Conservation (phyloP, 2,329 filamentous ascomycete species). For the Pleurostoma richardsiae region DNA sequence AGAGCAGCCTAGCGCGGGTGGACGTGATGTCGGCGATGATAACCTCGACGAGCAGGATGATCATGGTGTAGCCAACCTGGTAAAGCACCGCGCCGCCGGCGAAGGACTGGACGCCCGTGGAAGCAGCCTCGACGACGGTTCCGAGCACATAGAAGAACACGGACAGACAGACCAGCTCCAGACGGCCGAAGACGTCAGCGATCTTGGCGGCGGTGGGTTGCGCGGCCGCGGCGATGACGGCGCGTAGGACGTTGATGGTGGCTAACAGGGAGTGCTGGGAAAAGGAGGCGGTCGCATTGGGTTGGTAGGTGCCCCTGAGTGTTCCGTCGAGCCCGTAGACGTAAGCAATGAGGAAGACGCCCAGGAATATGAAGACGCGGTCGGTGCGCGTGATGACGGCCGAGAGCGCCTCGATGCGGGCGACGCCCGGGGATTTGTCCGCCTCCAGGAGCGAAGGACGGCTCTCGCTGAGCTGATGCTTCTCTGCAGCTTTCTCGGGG, state of each 20-base stretch:
- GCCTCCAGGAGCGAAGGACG: too few species aligned
- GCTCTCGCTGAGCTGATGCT: too few species aligned
- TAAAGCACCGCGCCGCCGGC: constrained; percentile 55
- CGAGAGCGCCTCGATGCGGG: constrained; percentile 53
- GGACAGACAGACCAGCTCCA: constrained; percentile 52
- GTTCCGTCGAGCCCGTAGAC: constrained; percentile 57
- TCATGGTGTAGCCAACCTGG: constrained; percentile 58
- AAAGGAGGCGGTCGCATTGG: constrained; percentile 46
- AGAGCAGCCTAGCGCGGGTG: constrained; percentile 56
- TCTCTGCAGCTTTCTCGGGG: too few species aligned
- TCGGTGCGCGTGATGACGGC: constrained; percentile 45
- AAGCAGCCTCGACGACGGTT: constrained; percentile 51
- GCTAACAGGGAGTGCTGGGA: constrained; percentile 48
- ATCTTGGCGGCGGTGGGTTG: constrained; percentile 54
- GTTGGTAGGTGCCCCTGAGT: constrained; percentile 51
- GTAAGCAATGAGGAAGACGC: constrained; percentile 60
- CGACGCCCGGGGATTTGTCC: constrained; percentile 45
- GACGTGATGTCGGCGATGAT: constrained; percentile 61
- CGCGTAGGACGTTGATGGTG: constrained; percentile 51
- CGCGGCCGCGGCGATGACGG: constrained; percentile 55
- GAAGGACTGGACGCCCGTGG: constrained; percentile 44
- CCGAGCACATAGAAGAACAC: constrained; percentile 56
- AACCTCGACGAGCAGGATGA: constrained; percentile 58
- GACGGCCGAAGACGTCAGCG: constrained; percentile 58
- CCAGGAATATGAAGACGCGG: constrained; percentile 52